Base-by-base conservation (phyloP, 2,329 filamentous ascomycete species). In the Botrytis cinerea region DNA sequence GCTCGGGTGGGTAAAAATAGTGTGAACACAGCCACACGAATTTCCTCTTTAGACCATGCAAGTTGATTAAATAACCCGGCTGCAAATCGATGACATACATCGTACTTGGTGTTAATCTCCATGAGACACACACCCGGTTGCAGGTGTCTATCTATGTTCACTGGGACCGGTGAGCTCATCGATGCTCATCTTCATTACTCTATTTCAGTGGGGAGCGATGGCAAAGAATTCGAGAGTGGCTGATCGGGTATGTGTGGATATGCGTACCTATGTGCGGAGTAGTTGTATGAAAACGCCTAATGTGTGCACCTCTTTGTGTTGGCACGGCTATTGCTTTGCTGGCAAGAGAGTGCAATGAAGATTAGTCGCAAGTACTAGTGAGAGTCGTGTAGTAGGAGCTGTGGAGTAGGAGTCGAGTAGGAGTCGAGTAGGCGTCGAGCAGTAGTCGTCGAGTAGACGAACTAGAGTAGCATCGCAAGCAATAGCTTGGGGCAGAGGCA, bases 11-110 rank as follows among this genome's bases (percentile, higher is more conserved):
- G 35, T 38, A 61, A 61, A 9, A 25, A 61, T n/a, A 25, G 32
- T 40, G 8, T 38, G 22, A 28, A 67, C 64, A 68, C 46, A 68
- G 64, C 64, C 64, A 68, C 64, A 28, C 38, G 18, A 35, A 51
- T 51, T 51, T 67, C 46, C 63, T 51, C 14, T 67, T 51, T 51
- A 4, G 63, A 38, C 9, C 38, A 38, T 38, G 28, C 22, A 32
- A 46, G 22, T 46, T 54, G 48, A n/a, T 28, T 32, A 28, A 40
- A 40, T 28, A 18, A 51, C 18, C 43, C 9, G 32, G 32, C 25
- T 43, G 22, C 16, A 40, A 40, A 40, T 48, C 20, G 62, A 66
- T 66, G 62, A 48, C 62, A 64, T 64, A 18, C 62, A 64, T 38
- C 38, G 38, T 38, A 38, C 38, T 9, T 64, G 2, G 4, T 20